These are phyloP conservation scores for Eucalyptus pauciflora DNA, from an alignment of 345 rosid genomes.

Conservation along the genomic window DNA sequence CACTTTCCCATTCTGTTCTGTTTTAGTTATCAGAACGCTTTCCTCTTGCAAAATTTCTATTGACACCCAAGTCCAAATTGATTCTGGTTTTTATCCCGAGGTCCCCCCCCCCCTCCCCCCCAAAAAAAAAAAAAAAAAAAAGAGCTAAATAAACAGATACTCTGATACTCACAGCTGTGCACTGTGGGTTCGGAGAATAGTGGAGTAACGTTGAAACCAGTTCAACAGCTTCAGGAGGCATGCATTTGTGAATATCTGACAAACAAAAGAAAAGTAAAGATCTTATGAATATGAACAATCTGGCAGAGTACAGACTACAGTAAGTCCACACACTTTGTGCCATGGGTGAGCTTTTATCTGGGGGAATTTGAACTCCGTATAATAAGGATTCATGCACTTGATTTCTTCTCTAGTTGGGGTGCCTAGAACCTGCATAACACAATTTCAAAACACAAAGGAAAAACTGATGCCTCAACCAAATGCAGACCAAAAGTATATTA, in stretches of 20 bases:
- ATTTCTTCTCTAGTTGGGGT: constrained; percentile 12
- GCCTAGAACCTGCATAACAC: constrained; percentile 2
- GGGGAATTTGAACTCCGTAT: constrained; percentile 11
- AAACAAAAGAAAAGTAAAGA: neutral
- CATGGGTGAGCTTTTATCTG: constrained; percentile 17
- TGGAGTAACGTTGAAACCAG: constrained; percentile 8
- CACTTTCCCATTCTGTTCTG: neutral
- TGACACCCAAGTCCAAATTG: neutral
- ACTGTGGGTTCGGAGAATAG: constrained; percentile 3
- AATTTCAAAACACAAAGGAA: neutral
- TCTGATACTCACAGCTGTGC: neutral
- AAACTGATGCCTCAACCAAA: neutral
- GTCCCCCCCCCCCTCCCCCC: too few relatives aligned
- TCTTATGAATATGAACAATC: neutral
- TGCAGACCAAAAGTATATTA: neutral
- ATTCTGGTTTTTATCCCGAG: neutral
- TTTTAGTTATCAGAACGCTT: neutral
- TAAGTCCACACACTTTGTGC: neutral
- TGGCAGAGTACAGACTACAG: neutral
- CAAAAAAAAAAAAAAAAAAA: neutral
- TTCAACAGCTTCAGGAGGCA: constrained; percentile 13
- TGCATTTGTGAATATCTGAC: constrained; percentile 12
- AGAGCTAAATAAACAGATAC: neutral
- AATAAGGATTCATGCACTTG: constrained; percentile 13
- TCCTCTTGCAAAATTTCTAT: neutral